Evolutionary conservation across 208 protist species (phyloP).

Genomic region (Leishmania lainsoni): DNA sequence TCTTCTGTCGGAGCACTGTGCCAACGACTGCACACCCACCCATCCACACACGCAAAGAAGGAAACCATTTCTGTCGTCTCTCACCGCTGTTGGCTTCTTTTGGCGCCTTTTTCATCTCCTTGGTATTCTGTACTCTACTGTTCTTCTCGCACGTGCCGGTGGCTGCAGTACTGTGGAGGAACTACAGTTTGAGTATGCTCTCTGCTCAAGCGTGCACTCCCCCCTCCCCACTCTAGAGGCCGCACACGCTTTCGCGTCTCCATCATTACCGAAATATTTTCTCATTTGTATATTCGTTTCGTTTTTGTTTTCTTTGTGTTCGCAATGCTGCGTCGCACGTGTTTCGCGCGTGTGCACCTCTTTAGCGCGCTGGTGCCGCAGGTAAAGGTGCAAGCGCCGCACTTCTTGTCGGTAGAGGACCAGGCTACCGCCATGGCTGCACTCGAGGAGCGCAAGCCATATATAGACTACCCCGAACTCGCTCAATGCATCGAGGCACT

Average conservation of each 20-base stretch:
- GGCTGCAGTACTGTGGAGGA: not conserved
- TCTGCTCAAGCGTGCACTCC: not conserved
- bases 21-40: too few relatives aligned
- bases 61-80: too few relatives aligned
- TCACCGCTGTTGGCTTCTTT: too few relatives aligned
- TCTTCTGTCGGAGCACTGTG: too few relatives aligned
- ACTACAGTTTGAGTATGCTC: not conserved
- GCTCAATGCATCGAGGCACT: conserved; percentile 40
- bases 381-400: conserved; percentile 38
- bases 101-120: too few relatives aligned
- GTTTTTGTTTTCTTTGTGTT: not conserved
- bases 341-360: conserved; percentile 61
- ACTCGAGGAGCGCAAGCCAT: conserved; percentile 43
- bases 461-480: conserved; percentile 51
- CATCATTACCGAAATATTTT: not conserved
- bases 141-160: not conserved
- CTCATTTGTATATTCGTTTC: conserved; percentile 6
- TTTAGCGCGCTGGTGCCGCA: conserved; percentile 81
- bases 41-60: too few relatives aligned
- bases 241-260: not conserved
- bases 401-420: conserved; percentile 43
- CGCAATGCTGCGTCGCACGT: conserved; percentile 69
- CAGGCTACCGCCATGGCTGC: conserved; percentile 51
- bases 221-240: not conserved
- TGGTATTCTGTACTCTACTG: not conserved